Evolutionary conservation across 202 grass and related monocot genomes (phyloP).

Genomic region (Dendrocalamus latiflorus): DNA sequence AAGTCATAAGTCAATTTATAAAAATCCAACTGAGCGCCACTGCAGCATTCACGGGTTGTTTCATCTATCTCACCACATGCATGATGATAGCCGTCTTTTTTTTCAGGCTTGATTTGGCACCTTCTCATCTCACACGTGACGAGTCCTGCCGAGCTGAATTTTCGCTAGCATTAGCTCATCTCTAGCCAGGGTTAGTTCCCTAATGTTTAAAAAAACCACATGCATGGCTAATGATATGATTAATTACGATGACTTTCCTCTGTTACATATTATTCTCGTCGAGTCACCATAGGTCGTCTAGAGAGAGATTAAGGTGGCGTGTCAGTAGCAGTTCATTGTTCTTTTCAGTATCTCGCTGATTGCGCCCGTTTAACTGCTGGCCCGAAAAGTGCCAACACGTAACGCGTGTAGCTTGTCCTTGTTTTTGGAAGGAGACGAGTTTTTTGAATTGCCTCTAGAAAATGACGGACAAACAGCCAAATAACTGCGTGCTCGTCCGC

Average conservation of each 20-base stretch:
- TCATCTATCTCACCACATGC: too few species aligned
- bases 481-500: background rate
- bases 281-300: too few species aligned
- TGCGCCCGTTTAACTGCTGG: background rate
- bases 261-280: background rate
- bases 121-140: background rate
- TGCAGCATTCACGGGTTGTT: too few species aligned
- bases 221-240: background rate
- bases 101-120: background rate
- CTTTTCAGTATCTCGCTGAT: background rate
- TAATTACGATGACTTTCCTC: background rate
- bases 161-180: background rate
- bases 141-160: too few species aligned
- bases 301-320: background rate
- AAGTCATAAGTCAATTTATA: too few species aligned
- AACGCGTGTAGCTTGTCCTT: background rate
- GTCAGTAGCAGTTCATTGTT: background rate
- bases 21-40: too few species aligned
- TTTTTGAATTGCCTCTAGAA: background rate
- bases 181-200: background rate
- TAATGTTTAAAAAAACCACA: background rate
- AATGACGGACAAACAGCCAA: background rate
- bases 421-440: background rate
- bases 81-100: too few species aligned
- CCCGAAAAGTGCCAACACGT: background rate